Evolutionary conservation across 495 filamentous ascomycete species (phyloP).

Genomic region (Trichoderma parareesei): DNA sequence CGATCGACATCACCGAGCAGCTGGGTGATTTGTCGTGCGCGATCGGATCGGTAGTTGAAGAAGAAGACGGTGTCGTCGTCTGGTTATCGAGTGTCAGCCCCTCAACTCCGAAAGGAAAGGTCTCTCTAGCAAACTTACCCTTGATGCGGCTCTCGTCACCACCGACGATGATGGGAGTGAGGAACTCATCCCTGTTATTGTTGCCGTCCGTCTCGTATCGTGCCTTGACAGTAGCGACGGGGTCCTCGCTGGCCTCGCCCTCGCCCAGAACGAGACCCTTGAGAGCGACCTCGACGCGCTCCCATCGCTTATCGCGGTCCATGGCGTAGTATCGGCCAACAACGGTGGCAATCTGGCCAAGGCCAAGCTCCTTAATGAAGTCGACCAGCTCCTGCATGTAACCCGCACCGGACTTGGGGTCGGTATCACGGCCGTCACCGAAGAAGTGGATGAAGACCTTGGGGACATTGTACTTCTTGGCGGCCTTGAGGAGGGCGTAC

Average conservation of each 20-base stretch:
- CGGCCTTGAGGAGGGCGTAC: conserved; percentile 74
- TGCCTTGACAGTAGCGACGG: conserved; percentile 77
- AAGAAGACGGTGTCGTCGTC: conserved; percentile 94
- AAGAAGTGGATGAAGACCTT: conserved; percentile 98
- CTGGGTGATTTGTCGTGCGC: conserved; percentile 94
- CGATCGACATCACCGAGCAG: conserved; percentile 85
- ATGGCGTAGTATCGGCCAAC: conserved; percentile 97
- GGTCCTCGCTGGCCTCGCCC: conserved; percentile 76
- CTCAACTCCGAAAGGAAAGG: no score
- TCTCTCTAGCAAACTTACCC: conserved; percentile 44
- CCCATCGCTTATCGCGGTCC: conserved; percentile 99
- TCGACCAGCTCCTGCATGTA: conserved; percentile 81
- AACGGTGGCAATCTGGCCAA: conserved; percentile 83
- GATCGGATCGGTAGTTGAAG: conserved; percentile 99
- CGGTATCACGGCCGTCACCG: conserved; percentile 94
- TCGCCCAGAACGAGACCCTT: conserved; percentile 80
- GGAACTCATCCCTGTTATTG: conserved; percentile 86
- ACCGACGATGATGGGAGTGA: conserved; percentile 92
- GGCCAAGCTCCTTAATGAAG: conserved; percentile 70
- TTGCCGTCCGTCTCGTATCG: conserved; percentile 61
- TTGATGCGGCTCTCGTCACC: conserved; percentile 78
- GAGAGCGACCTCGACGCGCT: conserved; percentile 80
- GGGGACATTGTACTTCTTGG: conserved; percentile 78
- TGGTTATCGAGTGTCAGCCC: conserved; percentile 25
- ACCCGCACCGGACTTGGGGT: conserved; percentile 79